A percentile compares a stretch with the other conserved stretches of the same genome.
Evolutionary conservation across 192 early-diverging fungal genomes (phyloP).

Genomic region (Gorgonomyces haynaldii): DNA sequence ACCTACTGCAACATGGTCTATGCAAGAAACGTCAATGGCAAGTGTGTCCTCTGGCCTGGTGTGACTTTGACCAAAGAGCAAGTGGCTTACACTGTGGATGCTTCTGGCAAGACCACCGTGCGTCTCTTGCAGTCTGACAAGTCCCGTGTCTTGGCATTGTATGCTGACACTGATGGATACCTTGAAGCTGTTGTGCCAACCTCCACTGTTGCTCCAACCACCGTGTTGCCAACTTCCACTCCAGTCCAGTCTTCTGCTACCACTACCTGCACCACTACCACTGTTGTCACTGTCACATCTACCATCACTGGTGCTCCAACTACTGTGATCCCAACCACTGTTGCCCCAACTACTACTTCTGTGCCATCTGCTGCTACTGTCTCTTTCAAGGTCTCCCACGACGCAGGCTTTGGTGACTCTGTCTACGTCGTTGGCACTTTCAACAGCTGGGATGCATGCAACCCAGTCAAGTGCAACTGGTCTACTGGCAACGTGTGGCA

Average conservation of each 20-base stretch:
- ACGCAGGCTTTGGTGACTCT: not conserved
- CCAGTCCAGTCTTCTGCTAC: not conserved
- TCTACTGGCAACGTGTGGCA: slow-evolving; percentile 1
- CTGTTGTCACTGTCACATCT: not conserved
- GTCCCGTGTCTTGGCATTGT: slow-evolving; percentile 4
- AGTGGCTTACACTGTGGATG: slow-evolving; percentile 2
- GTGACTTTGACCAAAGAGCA: slow-evolving; percentile 1
- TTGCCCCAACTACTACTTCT: slow-evolving; percentile 1
- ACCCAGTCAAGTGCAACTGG: not conserved
- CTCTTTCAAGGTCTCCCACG: not conserved
- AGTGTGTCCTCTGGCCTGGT: slow-evolving; percentile 4
- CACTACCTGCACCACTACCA: not conserved
- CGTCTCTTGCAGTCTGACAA: not conserved
- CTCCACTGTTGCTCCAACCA: not conserved
- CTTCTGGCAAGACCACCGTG: not conserved
- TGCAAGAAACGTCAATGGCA: not conserved
- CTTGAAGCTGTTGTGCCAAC: not conserved
- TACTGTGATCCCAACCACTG: not conserved
- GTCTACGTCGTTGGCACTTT: slow-evolving; percentile 2
- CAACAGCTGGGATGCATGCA: slow-evolving; percentile 1
- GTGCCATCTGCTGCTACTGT: not conserved
- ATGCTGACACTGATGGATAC: slow-evolving; percentile 2
- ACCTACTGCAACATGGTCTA: slow-evolving; percentile 9
- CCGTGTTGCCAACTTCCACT: not conserved
- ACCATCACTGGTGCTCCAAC: not conserved